Evolutionary conservation across 345 rosid species (phyloP), one percentile per base, ranked within the genome.

Genomic region (Ricinus communis): DNA sequence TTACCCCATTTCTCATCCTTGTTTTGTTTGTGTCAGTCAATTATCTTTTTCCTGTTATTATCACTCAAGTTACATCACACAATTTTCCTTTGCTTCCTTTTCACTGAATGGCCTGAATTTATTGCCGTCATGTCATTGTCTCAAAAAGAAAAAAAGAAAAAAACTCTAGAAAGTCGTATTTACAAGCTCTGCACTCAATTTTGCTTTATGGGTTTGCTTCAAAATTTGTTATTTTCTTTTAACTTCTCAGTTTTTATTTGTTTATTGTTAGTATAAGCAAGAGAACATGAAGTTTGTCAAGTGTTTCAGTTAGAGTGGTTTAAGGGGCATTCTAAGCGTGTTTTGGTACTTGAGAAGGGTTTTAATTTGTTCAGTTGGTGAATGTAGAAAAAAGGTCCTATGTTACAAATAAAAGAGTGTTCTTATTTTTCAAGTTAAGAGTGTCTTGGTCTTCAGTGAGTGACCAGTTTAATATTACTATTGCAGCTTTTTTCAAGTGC

Each of bases 221-320:
- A 28, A 46, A 25, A 3, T 66, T 65, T 45, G 18, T 58, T 41
- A 27, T 7, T 56, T 2, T 33, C 38, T 47, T 57, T 36, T 28
- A 33, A 28, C 64, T 2, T 31, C 21, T 22, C 8, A 8, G 8
- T 3, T 43, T 18, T 24, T 74, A 11, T 8, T 58, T 2, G 1
- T 66, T 57, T 46, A 12, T 59, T 43, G 31, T 21, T 33, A 31
- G 7, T 22, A 5, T 55, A 12, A 2, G 56, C 30, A 10, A 65
- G 19, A 38, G 55, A 25, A 40, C 62, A 46, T 68, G 13, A 25
- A 71, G 45, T 5, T 67, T 59, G 74, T 56, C 46, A 27, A 43
- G 14, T 47, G 25, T 67, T 38, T 41, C 33, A 67, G 71, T 67
- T 51, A 43, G 31, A 61, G 66, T 74, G 53, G 5, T 49, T 60